A percentile compares a stretch with the other conserved stretches of the same genome.
phyloP scores from a whole-genome alignment of 1,284 basidiomycete genomes.

The Rhodotorula sp. region DNA sequence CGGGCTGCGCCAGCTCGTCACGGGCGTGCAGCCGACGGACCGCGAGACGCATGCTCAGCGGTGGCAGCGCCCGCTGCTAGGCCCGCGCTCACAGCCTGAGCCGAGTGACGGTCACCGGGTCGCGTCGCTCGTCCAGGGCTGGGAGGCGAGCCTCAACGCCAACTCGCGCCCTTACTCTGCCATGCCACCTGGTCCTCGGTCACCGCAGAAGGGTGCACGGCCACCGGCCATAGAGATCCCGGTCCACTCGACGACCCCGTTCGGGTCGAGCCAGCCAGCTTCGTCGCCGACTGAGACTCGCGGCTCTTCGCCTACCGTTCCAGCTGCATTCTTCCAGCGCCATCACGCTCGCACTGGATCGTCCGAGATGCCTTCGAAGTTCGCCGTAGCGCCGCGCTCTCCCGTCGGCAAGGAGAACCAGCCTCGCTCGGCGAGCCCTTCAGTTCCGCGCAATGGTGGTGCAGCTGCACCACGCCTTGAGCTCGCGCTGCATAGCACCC shows the following conservation, averaged over 20 bases:
- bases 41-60: slow-evolving; percentile 13
- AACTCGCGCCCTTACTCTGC: slow-evolving; percentile 23
- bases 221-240: neutral
- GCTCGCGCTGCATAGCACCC: neutral
- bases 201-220: slow-evolving; percentile 1
- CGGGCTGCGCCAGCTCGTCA: slow-evolving; percentile 22
- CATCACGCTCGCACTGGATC: slow-evolving; percentile 5
- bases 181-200: neutral
- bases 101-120: slow-evolving; percentile 10
- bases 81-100: neutral
- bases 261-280: neutral
- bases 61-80: slow-evolving; percentile 13
- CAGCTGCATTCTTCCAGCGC: slow-evolving; percentile 34
- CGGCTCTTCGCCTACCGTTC: slow-evolving; percentile 20
- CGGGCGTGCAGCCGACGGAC: slow-evolving; percentile 22
- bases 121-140: slow-evolving; percentile 30
- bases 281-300: neutral
- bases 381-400: neutral
- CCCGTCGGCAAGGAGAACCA: slow-evolving; percentile 29
- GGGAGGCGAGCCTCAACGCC: slow-evolving; percentile 23
- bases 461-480: too few relatives aligned
- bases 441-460: neutral
- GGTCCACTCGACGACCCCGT: too few relatives aligned
- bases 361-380: neutral
- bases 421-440: neutral